Base-by-base conservation (phyloP, 1,139 yeast species). In the Kluyveromyces sp. region DNA sequence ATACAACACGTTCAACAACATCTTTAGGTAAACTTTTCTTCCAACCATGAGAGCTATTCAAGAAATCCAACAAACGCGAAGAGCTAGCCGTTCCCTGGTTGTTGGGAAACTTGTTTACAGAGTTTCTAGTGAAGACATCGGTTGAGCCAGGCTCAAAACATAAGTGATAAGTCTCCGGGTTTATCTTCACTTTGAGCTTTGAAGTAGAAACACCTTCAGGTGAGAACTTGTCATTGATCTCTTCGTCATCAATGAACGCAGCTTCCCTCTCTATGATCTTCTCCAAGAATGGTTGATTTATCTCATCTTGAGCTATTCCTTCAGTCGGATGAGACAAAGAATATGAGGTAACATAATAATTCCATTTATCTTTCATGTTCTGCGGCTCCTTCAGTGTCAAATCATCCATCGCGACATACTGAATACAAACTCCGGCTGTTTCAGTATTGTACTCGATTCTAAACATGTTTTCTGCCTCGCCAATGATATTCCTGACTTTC, bases 291-390 rank as follows among this genome's bases (percentile, higher is more conserved):
- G 95, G 95, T 68, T 83, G 70, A 48, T 73, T 73, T 44, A 87
- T 73, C 49, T 77, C 78, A 29, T 84, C 79, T n/a, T 86, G 79
- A n/a, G 89, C 81, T 18, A 94, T 84, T 28, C 97, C 97, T 64
- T 92, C 98, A 2, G 99, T 92, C 33, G 98, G 97, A 56, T 87
- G 94, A 4, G 95, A 83, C 86, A 92, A 83, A 40, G 92, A 77
- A 64, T 83, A 92, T 40, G 95, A 84, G 0, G 97, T 92, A 43
- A 92, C 75, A 60, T 94, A 92, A 65, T 92, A 89, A 61, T 87
- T 89, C 83, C 95, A 94, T 55, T 76, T 77, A 50, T 86, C 94
- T 55, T 85, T 92, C 3, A 79, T 77, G 28, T 78, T 75, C 55
- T 78, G 78, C 29, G 83, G 81, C 54, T 86, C 92, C 53, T 81